phyloP scores from a whole-genome alignment of 345 rosid species.

The Cardiospermum halicacabum region DNA sequence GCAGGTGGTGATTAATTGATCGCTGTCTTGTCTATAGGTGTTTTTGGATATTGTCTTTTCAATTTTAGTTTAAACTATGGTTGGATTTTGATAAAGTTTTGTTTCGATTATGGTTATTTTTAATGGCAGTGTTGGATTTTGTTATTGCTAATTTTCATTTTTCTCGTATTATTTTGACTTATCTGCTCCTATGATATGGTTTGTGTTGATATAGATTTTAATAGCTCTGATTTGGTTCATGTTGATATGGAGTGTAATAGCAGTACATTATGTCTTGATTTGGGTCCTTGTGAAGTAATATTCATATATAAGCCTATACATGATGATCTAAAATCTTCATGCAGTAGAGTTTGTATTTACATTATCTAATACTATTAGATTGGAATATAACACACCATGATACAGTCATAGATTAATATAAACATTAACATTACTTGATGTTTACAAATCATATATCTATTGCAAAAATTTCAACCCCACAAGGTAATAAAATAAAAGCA shows the following conservation, averaged over 20 bases:
- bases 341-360: no score
- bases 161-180: background rate
- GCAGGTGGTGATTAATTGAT: constrained; percentile 43
- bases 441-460: no score
- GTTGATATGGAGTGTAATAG: no score
- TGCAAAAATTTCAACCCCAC: no score
- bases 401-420: no score
- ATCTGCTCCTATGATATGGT: background rate
- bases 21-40: background rate
- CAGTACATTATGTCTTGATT: no score
- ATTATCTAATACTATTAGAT: no score
- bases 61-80: background rate
- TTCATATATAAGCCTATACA: no score
- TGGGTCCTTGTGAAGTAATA: no score
- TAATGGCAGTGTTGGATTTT: background rate
- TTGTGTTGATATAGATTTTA: background rate
- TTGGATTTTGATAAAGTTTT: constrained; percentile 6
- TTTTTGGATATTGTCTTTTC: background rate
- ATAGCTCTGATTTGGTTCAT: background rate
- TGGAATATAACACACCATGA: no score
- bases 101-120: background rate
- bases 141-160: background rate
- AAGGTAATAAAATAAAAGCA: background rate
- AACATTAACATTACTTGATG: no score
- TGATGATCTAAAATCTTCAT: no score